Base-by-base conservation (phyloP, 768 basidiomycete species). In the Termitomyces bulborhizus region DNA sequence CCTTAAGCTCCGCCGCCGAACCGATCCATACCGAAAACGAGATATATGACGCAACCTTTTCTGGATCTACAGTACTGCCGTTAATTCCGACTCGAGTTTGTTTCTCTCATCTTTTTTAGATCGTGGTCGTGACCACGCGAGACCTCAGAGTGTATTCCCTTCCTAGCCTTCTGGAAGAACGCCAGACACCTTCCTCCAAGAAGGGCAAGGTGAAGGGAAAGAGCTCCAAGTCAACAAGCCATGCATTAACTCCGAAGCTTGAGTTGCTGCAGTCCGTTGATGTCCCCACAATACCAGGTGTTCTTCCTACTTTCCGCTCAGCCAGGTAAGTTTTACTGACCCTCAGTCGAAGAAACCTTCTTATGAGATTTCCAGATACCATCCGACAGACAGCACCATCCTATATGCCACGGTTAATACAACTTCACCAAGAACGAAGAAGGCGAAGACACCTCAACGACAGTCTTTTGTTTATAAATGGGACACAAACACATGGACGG, bases 21-120 rank as follows among this genome's bases (percentile, higher is more conserved):
- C 66, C 82, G 4, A 73, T 90, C 42, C 73, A 84, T 43, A 74
- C 82, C 15, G 80, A 81, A 12, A 86, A 85, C 45, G 93, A 97
- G 68, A 84, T 98, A 44, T 96, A 92, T 56, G 94, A 96, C 63
- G 84, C 82, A 16, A 79, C 90, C 6, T 90, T 97, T 74, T 86
- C 87, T 27, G 70, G 76, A 4, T 76, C 78, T 11, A 81, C 77
- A 21, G 90, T 90, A 64, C 56, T 76, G 68, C 16, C 15, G 37
- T 46, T 9, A 29, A 43, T 51, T 47, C 45, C 46, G 57, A 32
- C 12, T 31, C 13, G 31, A 39, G 6, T 40, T 37, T 46, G 55
- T 3, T 58, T 37, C 7, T 31, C 29, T 54, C 31, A 26, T 54
- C 15, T 52, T 18, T 16, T 16, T 1, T 51, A 92, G 90, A 68